phyloP scores from a whole-genome alignment of 2,329 filamentous ascomycete species.

The Pyrenophora graminea region DNA sequence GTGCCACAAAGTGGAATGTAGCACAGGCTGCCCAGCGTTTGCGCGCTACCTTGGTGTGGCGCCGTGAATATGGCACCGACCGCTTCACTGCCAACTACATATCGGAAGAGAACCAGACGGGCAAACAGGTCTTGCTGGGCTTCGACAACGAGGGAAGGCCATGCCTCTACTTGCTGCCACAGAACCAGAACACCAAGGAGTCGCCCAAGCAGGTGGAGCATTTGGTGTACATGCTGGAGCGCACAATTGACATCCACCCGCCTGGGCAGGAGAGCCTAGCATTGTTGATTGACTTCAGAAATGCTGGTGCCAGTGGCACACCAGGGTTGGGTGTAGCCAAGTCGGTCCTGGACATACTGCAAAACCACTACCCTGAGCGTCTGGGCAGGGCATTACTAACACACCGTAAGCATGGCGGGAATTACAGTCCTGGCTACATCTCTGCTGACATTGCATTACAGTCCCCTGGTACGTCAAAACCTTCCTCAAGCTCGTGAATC shows the following conservation, averaged over 20 bases:
- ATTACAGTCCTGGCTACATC: neutral
- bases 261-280: constrained; percentile 84
- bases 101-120: constrained; percentile 91
- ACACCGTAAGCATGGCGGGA: constrained; percentile 65
- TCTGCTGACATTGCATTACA: constrained; percentile 42
- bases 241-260: constrained; percentile 83
- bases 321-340: constrained; percentile 76
- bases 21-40: constrained; percentile 78
- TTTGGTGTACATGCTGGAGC: constrained; percentile 93
- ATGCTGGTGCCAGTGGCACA: constrained; percentile 73
- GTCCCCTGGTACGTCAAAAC: constrained; percentile 89
- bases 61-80: constrained; percentile 83
- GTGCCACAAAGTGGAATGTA: constrained; percentile 85
- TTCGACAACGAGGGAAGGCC: constrained; percentile 86
- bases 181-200: constrained; percentile 87
- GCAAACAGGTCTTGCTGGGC: constrained; percentile 88
- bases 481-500: constrained; percentile 95
- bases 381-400: constrained; percentile 87
- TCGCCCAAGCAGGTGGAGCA: constrained; percentile 89
- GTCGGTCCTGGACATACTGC: constrained; percentile 86
- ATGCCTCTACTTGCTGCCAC: constrained; percentile 88
- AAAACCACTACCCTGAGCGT: constrained; percentile 94
- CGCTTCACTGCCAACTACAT: constrained; percentile 81
- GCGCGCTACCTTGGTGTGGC: constrained; percentile 80
- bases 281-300: constrained; percentile 89